Evolutionary conservation across 2,329 filamentous ascomycete species (phyloP).

Genomic region (Teratosphaeria epicoccoides): DNA sequence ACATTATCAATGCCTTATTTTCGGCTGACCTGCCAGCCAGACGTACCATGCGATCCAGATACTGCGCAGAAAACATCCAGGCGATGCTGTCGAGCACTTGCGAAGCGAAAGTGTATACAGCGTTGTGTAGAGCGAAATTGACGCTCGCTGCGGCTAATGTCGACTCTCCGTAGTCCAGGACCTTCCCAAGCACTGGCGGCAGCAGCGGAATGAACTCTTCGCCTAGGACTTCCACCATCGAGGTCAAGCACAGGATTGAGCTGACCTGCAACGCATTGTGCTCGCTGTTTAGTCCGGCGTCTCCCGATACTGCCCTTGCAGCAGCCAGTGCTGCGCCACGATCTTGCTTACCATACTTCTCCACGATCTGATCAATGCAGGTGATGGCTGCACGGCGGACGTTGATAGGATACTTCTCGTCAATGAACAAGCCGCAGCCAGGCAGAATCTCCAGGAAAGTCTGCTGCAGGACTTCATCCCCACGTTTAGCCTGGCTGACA

Average conservation of each 20-base stretch:
- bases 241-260: conserved; percentile 80
- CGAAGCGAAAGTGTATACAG: conserved; percentile 68
- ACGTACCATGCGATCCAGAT: conserved; percentile 43
- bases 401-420: conserved; percentile 58
- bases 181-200: conserved; percentile 61
- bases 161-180: conserved; percentile 58
- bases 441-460: conserved; percentile 43
- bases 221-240: conserved; percentile 75
- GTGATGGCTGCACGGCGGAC: conserved; percentile 78
- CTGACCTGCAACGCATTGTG: conserved; percentile 67
- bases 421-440: conserved; percentile 55
- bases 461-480: conserved; percentile 60
- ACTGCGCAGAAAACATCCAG: conserved; percentile 72
- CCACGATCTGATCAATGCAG: conserved; percentile 84
- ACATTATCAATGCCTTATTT: conserved; percentile 29
- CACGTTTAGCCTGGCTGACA: conserved; percentile 61
- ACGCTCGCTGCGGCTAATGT: conserved; percentile 46
- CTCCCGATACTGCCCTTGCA: conserved; percentile 64
- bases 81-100: conserved; percentile 73
- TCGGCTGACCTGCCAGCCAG: conserved; percentile 47
- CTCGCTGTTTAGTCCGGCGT: conserved; percentile 62
- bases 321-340: conserved; percentile 63
- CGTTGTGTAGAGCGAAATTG: conserved; percentile 57
- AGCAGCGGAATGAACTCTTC: conserved; percentile 78
- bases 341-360: conserved; percentile 92